Percentiles rank a stretch among this genome's conserved stretches.
These are phyloP conservation scores for Barnettozyma vustinii DNA, from an alignment of 805 yeast species.

Conservation along the genomic window DNA sequence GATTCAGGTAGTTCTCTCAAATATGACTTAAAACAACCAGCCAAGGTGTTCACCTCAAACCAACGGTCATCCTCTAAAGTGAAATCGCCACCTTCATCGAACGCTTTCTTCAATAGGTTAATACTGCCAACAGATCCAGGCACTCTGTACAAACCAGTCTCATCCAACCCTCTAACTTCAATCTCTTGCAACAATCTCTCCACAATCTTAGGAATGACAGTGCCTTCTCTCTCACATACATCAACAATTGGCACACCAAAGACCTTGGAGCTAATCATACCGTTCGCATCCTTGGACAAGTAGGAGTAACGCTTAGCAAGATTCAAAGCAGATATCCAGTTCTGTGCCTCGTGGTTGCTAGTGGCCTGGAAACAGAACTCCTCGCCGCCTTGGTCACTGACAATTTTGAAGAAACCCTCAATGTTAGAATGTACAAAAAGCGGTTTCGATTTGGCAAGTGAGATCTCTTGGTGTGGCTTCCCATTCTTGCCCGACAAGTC, in stretches of 20 bases:
- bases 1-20: constrained; percentile 87
- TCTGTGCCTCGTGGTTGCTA: constrained; percentile 54
- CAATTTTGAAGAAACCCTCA: constrained; percentile 39
- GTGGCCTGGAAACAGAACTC: constrained; percentile 66
- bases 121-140: constrained; percentile 60
- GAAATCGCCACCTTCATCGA: constrained; percentile 44
- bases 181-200: constrained; percentile 64
- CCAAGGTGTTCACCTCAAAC: constrained; percentile 81
- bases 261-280: constrained; percentile 43
- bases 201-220: constrained; percentile 60
- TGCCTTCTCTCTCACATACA: constrained; percentile 67
- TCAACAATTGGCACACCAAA: constrained; percentile 84
- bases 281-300: constrained; percentile 35
- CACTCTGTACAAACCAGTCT: constrained; percentile 82
- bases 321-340: constrained; percentile 57
- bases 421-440: constrained; percentile 32
- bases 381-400: constrained; percentile 38
- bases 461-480: constrained; percentile 46
- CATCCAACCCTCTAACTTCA: constrained; percentile 83
- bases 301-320: constrained; percentile 37
- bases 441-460: constrained; percentile 37
- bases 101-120: constrained; percentile 45
- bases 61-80: constrained; percentile 49
- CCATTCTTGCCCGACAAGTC: constrained; percentile 33
- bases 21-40: constrained; percentile 81